Conservation (phyloP, 2,329 filamentous ascomycete genomes). For the Monilinia vaccinii-corymbosi region DNA sequence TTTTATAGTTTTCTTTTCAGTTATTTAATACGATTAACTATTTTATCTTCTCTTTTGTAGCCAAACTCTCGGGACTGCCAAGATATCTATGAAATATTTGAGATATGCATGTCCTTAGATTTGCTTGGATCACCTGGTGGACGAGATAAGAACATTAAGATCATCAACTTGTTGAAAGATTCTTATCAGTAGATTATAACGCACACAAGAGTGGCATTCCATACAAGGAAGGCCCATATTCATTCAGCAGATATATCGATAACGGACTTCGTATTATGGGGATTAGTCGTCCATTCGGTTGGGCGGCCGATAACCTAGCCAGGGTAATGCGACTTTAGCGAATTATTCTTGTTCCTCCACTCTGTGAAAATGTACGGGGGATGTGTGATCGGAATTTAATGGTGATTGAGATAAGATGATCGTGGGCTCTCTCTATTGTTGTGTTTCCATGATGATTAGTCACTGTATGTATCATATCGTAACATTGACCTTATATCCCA, state of each 20-base stretch:
- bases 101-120: neutral
- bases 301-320: neutral
- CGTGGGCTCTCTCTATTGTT: too few relatives aligned
- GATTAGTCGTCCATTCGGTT: neutral
- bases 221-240: neutral
- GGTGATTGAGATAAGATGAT: neutral
- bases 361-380: neutral
- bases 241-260: neutral
- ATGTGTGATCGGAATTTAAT: neutral
- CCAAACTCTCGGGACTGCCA: neutral
- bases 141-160: neutral
- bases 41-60: neutral
- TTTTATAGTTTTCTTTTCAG: too few relatives aligned
- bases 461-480: too few relatives aligned
- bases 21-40: too few relatives aligned
- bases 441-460: too few relatives aligned
- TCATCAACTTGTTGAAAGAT: neutral
- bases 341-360: neutral
- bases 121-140: neutral
- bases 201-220: neutral
- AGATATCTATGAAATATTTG: neutral
- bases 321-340: neutral
- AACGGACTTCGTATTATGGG: neutral
- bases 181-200: neutral
- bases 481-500: too few relatives aligned